A percentile compares a stretch with the other conserved stretches of the same genome.
Conservation (phyloP, 176 grass and related monocot species). For the Carex myosuroides region DNA sequence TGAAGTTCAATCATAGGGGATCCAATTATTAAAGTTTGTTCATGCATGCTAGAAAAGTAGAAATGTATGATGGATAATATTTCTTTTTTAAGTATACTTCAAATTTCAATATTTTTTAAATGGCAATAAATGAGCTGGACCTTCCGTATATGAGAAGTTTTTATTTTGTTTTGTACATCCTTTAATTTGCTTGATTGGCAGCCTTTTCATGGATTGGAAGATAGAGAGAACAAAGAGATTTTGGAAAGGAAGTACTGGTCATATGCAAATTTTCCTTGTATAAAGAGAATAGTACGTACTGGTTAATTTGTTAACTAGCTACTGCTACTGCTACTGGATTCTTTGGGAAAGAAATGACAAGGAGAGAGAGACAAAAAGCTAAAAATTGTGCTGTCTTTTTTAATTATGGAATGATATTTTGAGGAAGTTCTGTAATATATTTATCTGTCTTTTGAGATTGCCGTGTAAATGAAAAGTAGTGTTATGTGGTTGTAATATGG, state of each 20-base stretch:
- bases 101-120: background rate
- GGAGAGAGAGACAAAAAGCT: background rate
- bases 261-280: background rate
- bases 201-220: background rate
- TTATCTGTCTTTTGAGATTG: background rate
- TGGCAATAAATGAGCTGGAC: background rate
- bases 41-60: background rate
- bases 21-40: background rate
- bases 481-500: background rate
- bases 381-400: background rate
- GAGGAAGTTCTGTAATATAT: background rate
- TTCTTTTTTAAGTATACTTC: background rate
- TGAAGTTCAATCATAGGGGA: background rate
- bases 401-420: background rate
- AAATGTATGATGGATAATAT: background rate
- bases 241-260: background rate
- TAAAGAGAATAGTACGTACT: background rate
- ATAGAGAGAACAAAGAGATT: background rate
- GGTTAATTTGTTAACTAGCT: background rate
- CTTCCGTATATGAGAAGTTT: background rate
- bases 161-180: background rate
- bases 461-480: background rate
- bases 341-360: background rate
- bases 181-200: background rate
- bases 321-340: background rate